A percentile compares a stretch with the other conserved stretches of the same genome.
Evolutionary conservation across 352 stramenopile genomes (phyloP).

Genomic region (Phytophthora meadii): DNA sequence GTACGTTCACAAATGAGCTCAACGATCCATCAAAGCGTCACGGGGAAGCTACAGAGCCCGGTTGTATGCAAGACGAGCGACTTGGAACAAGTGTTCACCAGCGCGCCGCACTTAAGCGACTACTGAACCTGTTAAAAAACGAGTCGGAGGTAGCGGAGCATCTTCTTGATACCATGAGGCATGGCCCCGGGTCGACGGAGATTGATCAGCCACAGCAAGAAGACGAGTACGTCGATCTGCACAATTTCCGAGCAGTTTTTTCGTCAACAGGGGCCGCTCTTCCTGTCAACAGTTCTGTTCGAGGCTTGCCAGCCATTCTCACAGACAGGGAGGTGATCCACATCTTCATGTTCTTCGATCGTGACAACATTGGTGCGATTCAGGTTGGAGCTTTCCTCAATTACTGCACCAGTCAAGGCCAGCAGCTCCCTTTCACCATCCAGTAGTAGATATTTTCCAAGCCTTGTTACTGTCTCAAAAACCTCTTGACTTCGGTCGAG

Average conservation of each 20-base stretch:
- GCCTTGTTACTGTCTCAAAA: slow-evolving; percentile 47
- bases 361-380: slow-evolving; percentile 71
- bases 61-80: slow-evolving; percentile 52
- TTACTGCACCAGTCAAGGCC: slow-evolving; percentile 41
- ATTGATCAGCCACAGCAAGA: slow-evolving; percentile 23
- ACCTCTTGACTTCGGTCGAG: slow-evolving; percentile 68
- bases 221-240: slow-evolving; percentile 53
- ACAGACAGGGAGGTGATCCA: slow-evolving; percentile 71
- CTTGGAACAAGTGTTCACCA: slow-evolving; percentile 67
- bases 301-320: slow-evolving; percentile 27
- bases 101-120: slow-evolving; percentile 59
- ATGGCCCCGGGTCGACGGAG: slow-evolving; percentile 7
- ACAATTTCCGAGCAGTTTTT: slow-evolving; percentile 50
- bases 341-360: slow-evolving; percentile 84
- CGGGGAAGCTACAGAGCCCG: slow-evolving; percentile 74
- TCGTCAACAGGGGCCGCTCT: slow-evolving; percentile 14
- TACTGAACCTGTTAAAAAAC: slow-evolving; percentile 35
- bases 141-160: slow-evolving; percentile 26
- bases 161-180: slow-evolving; percentile 32
- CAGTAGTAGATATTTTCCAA: slow-evolving; percentile 9
- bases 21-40: slow-evolving; percentile 66
- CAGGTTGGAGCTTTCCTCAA: slow-evolving; percentile 41
- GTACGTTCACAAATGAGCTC: slow-evolving; percentile 81
- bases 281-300: slow-evolving; percentile 1
- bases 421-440: slow-evolving; percentile 25